Base-by-base conservation (phyloP, 1,284 basidiomycete genomes). In the Irpex sp. region DNA sequence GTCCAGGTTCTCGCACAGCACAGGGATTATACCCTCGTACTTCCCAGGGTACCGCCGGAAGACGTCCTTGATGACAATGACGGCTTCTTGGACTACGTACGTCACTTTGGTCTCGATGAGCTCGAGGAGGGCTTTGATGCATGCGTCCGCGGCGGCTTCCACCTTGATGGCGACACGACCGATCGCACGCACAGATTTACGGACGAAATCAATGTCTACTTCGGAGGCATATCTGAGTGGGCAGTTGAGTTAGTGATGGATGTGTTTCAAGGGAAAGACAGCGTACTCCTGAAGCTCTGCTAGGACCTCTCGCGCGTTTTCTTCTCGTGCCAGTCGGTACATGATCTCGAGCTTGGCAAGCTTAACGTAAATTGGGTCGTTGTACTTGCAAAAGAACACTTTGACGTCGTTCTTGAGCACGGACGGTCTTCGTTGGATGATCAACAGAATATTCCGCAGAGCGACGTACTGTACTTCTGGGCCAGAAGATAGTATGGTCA, bases 301-400 rank as follows among this genome's bases (percentile, higher is more conserved):
- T 3, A 99, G 78, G 4, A 99, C 92, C 67, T 97, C 94, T 67
- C 83, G 84, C 37, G 93, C 92, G 72, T 98, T 99, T 71, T 93
- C 88, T 66, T 95, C 90, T 55, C 90, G 87, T 12, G 94, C 93
- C 23, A 99, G 81, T 16, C 97, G 86, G 73, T 98, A 97, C 89
- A 99, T 98, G 69, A 99, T 98, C 74, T 99, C 97, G 61, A 99
- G 81, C 72, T 99, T 99, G 58, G 96, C 96, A 42, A 99, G 84
- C 74, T 99, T 99, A 75, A 99, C 94, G 74, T 99, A 99, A 65
- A 97, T 94, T 2, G 97, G 97, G 72, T 99, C 97, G 72, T 98
- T 99, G 77, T 99, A 99, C 76, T 98, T 99, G 88, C 96, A 98
- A 78, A 99, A 99, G 78, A 99, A 99, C 19, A 98, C 94, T 66